phyloP scores from a whole-genome alignment of 768 basidiomycete species.

The Suillus subaureus region DNA sequence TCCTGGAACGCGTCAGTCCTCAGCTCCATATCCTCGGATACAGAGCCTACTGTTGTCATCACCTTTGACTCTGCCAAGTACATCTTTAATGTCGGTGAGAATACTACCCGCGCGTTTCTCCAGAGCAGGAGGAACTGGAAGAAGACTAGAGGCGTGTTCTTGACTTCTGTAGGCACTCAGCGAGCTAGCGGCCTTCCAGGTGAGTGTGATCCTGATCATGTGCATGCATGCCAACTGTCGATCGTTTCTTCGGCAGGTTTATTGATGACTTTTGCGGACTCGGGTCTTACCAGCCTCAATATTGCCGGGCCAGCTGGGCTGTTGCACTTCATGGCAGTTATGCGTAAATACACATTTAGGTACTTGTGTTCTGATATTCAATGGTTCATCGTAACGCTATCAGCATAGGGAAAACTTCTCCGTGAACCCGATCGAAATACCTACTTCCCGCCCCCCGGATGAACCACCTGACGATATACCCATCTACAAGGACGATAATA shows the following conservation, averaged over 20 bases:
- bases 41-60: conserved; percentile 76
- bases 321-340: conserved; percentile 68
- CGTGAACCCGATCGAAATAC: conserved; percentile 48
- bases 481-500: conserved; percentile 61
- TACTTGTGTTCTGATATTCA: conserved; percentile 31
- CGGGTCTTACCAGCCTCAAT: conserved; percentile 54
- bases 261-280: conserved; percentile 81
- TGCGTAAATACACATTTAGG: conserved; percentile 71
- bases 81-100: conserved; percentile 87
- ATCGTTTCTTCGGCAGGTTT: conserved; percentile 48
- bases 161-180: conserved; percentile 65
- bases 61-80: conserved; percentile 81
- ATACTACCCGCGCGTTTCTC: conserved; percentile 70
- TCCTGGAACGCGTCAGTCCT: conserved; percentile 68
- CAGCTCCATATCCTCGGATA: conserved; percentile 67
- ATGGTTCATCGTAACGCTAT: background rate
- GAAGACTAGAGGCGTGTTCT: conserved; percentile 70
- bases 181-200: conserved; percentile 76
- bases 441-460: conserved; percentile 25
- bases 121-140: conserved; percentile 69
- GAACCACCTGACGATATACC: conserved; percentile 38
- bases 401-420: conserved; percentile 50
- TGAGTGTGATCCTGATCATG: conserved; percentile 31
- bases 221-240: background rate
- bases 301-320: conserved; percentile 76